phyloP scores from a whole-genome alignment of 148 eudicot genomes.

The Rhododendron mucronatum region DNA sequence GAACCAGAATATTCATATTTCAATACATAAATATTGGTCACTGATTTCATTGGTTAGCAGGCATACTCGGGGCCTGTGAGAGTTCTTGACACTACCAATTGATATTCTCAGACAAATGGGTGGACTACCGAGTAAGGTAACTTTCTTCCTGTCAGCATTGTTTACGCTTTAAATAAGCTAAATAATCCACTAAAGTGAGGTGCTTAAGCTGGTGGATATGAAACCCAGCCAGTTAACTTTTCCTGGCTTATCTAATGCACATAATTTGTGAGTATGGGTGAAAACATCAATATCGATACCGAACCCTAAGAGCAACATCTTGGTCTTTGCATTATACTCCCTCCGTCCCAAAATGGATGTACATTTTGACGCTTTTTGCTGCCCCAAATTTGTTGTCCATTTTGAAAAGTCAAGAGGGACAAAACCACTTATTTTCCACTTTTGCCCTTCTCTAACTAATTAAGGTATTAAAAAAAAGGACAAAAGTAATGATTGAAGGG shows the following conservation, averaged over 20 bases:
- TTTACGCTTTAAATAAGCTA: background rate
- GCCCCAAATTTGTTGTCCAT: too few species aligned
- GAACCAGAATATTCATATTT: background rate
- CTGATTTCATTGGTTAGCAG: constrained; percentile 25
- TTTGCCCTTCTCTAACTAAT: too few species aligned
- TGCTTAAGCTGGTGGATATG: background rate
- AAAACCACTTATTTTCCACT: too few species aligned
- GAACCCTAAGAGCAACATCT: background rate
- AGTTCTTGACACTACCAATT: constrained; percentile 67
- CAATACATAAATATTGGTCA: constrained; percentile 1
- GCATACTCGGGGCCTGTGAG: constrained; percentile 62
- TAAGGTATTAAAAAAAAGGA: too few species aligned
- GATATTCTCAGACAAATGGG: constrained; percentile 35
- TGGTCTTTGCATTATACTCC: background rate
- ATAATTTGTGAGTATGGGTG: background rate
- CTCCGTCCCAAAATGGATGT: too few species aligned
- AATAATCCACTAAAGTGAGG: background rate
- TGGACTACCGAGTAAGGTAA: constrained; percentile 71
- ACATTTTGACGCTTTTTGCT: too few species aligned
- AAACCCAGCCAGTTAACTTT: background rate
- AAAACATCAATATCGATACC: too few species aligned
- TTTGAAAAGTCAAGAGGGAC: too few species aligned
- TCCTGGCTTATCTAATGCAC: background rate
- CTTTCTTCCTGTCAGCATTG: background rate
- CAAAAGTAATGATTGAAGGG: too few species aligned